Base-by-base conservation (phyloP, 192 early-diverging fungal species). In the Dimargaris cristalligena region DNA sequence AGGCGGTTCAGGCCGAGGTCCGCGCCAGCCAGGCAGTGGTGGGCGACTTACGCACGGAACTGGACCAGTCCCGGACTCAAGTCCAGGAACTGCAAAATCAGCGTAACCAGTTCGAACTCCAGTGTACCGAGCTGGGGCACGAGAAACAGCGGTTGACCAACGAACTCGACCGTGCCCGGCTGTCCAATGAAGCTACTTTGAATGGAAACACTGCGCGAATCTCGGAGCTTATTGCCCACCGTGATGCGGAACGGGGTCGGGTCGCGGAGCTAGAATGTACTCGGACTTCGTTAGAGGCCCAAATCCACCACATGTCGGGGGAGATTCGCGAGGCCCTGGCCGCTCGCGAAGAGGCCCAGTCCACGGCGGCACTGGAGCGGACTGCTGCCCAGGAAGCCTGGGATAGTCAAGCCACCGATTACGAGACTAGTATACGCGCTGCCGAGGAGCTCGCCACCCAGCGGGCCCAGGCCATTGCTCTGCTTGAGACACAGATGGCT, bases 21-120 rank as follows among this genome's bases (percentile, higher is more conserved):
- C n/a, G n/a, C n/a, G n/a, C n/a, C n/a, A n/a, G n/a, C n/a, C n/a
- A n/a, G n/a, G n/a, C n/a, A n/a, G n/a, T n/a, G n/a, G n/a, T n/a
- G n/a, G n/a, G n/a, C n/a, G n/a, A n/a, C n/a, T n/a, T n/a, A n/a
- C n/a, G n/a, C n/a, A n/a, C n/a, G n/a, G n/a, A n/a, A n/a, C n/a
- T n/a, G n/a, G n/a, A n/a, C n/a, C n/a, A n/a, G n/a, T n/a, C n/a
- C n/a, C n/a, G n/a, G n/a, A n/a, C n/a, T n/a, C n/a, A n/a, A n/a
- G n/a, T n/a, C n/a, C n/a, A n/a, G n/a, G n/a, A n/a, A n/a, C n/a
- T n/a, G n/a, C n/a, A n/a, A n/a, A n/a, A n/a, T n/a, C n/a, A n/a
- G n/a, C n/a, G n/a, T n/a, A n/a, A n/a, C n/a, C 57, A 64, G 35
- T 31, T 64, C 4, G 26, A 52, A n/a, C 20, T 50, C n/a, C 59